These are phyloP conservation scores for Nematodospora anomalae DNA, from an alignment of 1,139 yeast species.

Conservation along the genomic window DNA sequence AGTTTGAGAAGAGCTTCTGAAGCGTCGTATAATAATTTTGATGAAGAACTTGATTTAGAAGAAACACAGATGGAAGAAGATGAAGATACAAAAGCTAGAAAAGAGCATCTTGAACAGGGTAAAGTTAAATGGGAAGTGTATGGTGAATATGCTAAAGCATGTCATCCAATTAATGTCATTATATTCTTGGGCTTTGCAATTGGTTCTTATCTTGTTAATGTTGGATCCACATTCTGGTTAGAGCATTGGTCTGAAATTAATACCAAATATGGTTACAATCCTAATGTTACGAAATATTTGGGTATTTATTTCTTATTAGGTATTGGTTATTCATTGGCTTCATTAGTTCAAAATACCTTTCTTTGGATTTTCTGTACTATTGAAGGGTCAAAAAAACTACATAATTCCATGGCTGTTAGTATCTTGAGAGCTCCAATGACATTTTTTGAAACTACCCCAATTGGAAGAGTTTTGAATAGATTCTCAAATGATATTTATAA, in stretches of 20 bases:
- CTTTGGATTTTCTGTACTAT: slow-evolving; percentile 86
- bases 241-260: slow-evolving; percentile 97
- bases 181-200: slow-evolving; percentile 53
- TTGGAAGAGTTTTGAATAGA: slow-evolving; percentile 90
- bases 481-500: slow-evolving; percentile 93
- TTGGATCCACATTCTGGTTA: slow-evolving; percentile 75
- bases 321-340: slow-evolving; percentile 54
- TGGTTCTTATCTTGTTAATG: slow-evolving; percentile 56
- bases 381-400: slow-evolving; percentile 76
- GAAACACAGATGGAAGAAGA: slow-evolving; percentile 46
- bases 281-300: slow-evolving; percentile 65
- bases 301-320: slow-evolving; percentile 79
- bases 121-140: slow-evolving; percentile 91
- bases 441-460: slow-evolving; percentile 95
- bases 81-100: slow-evolving; percentile 44
- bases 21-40: slow-evolving; percentile 40
- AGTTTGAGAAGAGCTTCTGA: slow-evolving; percentile 73
- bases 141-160: slow-evolving; percentile 79
- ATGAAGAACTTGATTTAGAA: slow-evolving; percentile 34
- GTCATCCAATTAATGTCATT: slow-evolving; percentile 70
- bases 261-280: slow-evolving; percentile 66
- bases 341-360: slow-evolving; percentile 66
- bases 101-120: slow-evolving; percentile 90
- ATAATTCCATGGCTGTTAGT: slow-evolving; percentile 72
- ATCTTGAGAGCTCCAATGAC: slow-evolving; percentile 95